Base-by-base conservation (phyloP, 305 asterid genomes). In the Fraxinus xanthoxyloides region DNA sequence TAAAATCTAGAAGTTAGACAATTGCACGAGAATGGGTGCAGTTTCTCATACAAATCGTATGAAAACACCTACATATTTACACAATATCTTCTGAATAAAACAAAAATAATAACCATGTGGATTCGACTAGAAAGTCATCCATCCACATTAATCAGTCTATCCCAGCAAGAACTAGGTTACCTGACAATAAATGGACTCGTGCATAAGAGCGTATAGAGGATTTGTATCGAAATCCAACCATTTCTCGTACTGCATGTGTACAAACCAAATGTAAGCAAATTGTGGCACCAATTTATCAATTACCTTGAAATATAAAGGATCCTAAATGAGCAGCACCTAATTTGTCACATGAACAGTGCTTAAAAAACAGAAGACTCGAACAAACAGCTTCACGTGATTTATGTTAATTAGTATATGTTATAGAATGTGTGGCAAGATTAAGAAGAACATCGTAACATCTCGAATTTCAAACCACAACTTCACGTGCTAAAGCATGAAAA, bases 171-270 rank as follows among this genome's bases (percentile, higher is more conserved):
- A 38, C 76, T 15, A 69, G 24, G 54, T 81, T 91, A 94, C 99
- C 98, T 95, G 94, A 83, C 98, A 94, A 86, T 92, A 95, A 85
- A 95, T 90, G 87, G 96, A 86, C 89, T 95, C 99, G 4, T 95
- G 99, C 92, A 95, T 82, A 74, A 94, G 82, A 30, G 98, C 99
- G 82, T 91, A 95, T 76, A 95, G 87, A 46, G 99, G 99, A 86
- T 95, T 95, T 84, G 90, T 86, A 84, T 91, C 94, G 61, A 92
- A 90, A 81, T 80, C 88, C 88, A 95, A 84, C 94, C 97, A 92
- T 87, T 80, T 92, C 89, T 95, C 99, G 69, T 84, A 95, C 99
- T 95, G 97, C 95, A 89, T 38, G 28, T 24, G 74, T 72, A 78
- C 1, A 82, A 63, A 74, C 32, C 0, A 30, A 69, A 86, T 48